Evolutionary conservation across 2,329 filamentous ascomycete genomes (phyloP).

Genomic region (Colletotrichum sublineola): DNA sequence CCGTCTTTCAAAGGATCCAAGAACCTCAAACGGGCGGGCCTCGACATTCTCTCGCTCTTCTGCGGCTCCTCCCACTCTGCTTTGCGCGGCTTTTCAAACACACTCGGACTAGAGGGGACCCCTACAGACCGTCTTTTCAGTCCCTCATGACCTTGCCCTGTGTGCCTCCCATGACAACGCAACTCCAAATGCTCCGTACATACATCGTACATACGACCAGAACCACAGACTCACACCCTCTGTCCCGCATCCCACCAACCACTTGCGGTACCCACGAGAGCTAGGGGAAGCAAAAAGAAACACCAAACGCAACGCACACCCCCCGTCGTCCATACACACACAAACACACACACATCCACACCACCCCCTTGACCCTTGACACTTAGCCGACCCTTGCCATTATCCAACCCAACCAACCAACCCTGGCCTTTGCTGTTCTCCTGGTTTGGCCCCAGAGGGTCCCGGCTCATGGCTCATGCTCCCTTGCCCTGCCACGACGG

Average conservation of each 20-base stretch:
- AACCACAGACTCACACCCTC: slow-evolving; percentile 6
- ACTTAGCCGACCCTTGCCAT: slow-evolving; percentile 23
- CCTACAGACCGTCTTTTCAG: background rate
- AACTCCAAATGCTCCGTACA: background rate
- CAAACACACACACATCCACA: slow-evolving; percentile 5
- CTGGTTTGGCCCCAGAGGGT: slow-evolving; percentile 24
- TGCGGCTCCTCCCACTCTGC: background rate
- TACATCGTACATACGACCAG: background rate
- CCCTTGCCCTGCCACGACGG: slow-evolving; percentile 38
- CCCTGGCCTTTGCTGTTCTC: slow-evolving; percentile 34
- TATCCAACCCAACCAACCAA: slow-evolving; percentile 31
- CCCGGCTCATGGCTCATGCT: slow-evolving; percentile 34
- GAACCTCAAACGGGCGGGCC: background rate
- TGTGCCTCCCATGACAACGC: background rate
- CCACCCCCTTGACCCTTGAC: slow-evolving; percentile 17
- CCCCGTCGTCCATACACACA: slow-evolving; percentile 1
- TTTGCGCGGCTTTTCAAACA: background rate
- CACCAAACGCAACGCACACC: slow-evolving; percentile 5
- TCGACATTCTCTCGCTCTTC: background rate
- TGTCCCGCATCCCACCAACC: slow-evolving; percentile 8
- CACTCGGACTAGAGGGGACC: background rate
- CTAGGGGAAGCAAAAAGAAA: slow-evolving; percentile 16
- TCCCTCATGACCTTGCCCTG: background rate
- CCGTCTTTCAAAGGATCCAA: background rate
- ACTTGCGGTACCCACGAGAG: background rate